Evolutionary conservation across 2,329 filamentous ascomycete species (phyloP), one percentile per base, ranked within the genome.

Genomic region (Pseudophaeomoniella oleicola): DNA sequence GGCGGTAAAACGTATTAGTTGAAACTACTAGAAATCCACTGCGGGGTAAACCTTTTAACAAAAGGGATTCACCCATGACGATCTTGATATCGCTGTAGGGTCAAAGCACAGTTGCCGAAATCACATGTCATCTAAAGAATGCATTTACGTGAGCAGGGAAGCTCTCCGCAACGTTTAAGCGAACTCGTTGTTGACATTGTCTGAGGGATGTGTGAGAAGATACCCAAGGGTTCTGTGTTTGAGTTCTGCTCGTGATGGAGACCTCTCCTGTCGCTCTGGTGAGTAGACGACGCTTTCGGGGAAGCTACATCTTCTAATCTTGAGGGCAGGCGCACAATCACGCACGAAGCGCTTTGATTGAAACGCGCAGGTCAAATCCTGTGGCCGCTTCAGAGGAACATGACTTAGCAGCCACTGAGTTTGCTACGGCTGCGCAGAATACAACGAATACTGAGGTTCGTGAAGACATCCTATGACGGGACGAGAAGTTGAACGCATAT

Each of bases 301-400:
- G n/a, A n/a, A n/a, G n/a, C n/a, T n/a, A n/a, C n/a, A n/a, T n/a
- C n/a, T n/a, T n/a, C n/a, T n/a, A n/a, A n/a, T n/a, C n/a, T n/a
- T n/a, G n/a, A n/a, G n/a, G n/a, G 30, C 47, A 88, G 75, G 88
- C 87, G 43, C 84, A 94, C 59, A 80, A 88, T 47, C 86, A 94
- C 61, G 87, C 85, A 35, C 77, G 78, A 50, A 87, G 83, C 50
- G 87, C 88, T 31, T 78, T 83, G 16, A 69, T 78, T 16, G 84
- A 87, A 38, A 75, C 72, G 19, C 67, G 69, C 44, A 71, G 71
- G 45, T 64, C 69, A 16, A 68, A 90, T 53, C 83, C 83, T 38
- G 80, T 79, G 4, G 77, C 83, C 34, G 88, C 88, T 43, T 81
- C 86, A 51, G 81, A 81, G 51, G 83, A 94, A 57, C 88, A 96